A percentile compares a stretch with the other conserved stretches of the same genome.
phyloP scores from a whole-genome alignment of 305 asterid genomes.

The Fraxinus dipetala region DNA sequence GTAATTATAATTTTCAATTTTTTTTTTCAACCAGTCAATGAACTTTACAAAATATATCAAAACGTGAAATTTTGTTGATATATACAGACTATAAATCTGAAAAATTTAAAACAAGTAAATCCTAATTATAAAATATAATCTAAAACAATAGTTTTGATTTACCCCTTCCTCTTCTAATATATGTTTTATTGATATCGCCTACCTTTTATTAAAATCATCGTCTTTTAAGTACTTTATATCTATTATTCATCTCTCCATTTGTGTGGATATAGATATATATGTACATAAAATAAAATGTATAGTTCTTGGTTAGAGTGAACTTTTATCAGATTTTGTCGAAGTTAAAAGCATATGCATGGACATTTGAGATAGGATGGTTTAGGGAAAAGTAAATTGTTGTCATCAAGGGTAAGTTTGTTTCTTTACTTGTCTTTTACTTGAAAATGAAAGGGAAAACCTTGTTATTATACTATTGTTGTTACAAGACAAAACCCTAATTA shows the following conservation, averaged over 20 bases:
- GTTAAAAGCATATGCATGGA: neutral
- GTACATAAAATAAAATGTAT: neutral
- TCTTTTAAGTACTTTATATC: too few species aligned
- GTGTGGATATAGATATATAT: neutral
- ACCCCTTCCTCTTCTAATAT: too few species aligned
- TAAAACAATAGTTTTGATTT: too few species aligned
- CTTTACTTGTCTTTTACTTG: slow-evolving; percentile 46
- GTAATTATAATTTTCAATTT: too few species aligned
- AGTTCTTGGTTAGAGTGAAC: neutral
- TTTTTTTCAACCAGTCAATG: too few species aligned
- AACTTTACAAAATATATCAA: neutral
- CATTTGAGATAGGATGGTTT: slow-evolving; percentile 25
- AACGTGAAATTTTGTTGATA: too few species aligned
- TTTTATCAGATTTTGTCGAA: neutral
- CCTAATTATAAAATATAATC: too few species aligned
- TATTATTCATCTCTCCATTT: neutral
- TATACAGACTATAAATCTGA: neutral
- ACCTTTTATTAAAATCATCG: too few species aligned
- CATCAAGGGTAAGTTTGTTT: slow-evolving; percentile 60
- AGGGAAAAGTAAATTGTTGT: slow-evolving; percentile 66
- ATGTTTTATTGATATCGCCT: too few species aligned
- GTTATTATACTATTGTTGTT: neutral
- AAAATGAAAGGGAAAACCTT: slow-evolving; percentile 3
- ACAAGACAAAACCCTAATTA: neutral
- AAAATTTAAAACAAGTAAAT: too few species aligned